Base-by-base conservation (phyloP, 139 green algal genomes). In the Pycnococcus provasolii region DNA sequence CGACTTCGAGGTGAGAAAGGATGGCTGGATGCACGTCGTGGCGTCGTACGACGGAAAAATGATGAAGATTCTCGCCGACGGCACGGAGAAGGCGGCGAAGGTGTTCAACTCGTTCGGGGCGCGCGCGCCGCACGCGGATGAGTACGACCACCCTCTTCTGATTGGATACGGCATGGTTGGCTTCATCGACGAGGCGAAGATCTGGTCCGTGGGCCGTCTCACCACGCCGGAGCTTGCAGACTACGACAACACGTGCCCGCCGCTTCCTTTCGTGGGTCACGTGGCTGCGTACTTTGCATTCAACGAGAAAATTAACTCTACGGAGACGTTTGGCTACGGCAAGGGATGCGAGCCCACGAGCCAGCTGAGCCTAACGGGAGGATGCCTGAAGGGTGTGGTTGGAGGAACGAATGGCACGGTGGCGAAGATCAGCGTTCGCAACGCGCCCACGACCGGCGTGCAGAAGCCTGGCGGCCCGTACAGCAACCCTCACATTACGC, bases 251-350 rank as follows among this genome's bases (percentile, higher is more conserved):
- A 26, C 26, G 26, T 75, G 68, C 68, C 61, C 68, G 26, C 68
- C 68, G 13, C 60, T 58, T 43, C 43, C 15, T 4, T 40, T 54
- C 4, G 11, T 70, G 1, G 45, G 50, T 11, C 11, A 55, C 2
- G 50, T 75, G 5, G 68, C 45, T 11, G 60, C 40, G 3, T 75
- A 64, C 61, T 70, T 48, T 15, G n/a, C 26, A 3, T 70, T 75
- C 44, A 75, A 75, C 50, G 46, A 26, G 26, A 26, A 26, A 26
- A 26, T 26, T 26, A 26, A 26, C 26, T 26, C 26, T 26, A 26
- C 26, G 26, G 26, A 26, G 26, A 26, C 26, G 26, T 26, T 26
- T 26, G 26, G 26, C 26, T 26, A 26, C 26, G 26, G 26, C 26
- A 26, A 26, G 26, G 26, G 26, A 26, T 26, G 26, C 26, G 26